phyloP scores from a whole-genome alignment of 2,329 filamentous ascomycete species.

The Nemania abortiva region DNA sequence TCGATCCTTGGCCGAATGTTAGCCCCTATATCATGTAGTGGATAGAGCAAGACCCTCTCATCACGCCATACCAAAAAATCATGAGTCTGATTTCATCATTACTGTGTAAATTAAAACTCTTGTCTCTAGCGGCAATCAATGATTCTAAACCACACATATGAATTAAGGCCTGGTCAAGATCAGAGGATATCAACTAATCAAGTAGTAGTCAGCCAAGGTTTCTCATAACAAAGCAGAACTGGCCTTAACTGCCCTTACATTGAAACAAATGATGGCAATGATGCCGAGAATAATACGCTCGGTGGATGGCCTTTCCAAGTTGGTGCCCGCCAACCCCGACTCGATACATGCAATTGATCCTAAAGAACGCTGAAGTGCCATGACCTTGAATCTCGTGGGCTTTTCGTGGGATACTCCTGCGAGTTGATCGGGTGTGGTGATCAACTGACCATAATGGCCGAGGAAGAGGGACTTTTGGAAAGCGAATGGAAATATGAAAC shows the following conservation, averaged over 20 bases:
- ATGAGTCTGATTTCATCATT: conserved; percentile 26
- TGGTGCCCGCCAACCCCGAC: conserved; percentile 13
- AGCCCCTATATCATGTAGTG: background rate
- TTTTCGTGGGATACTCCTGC: conserved; percentile 26
- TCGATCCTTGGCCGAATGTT: conserved; percentile 15
- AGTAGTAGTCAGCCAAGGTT: conserved; percentile 2
- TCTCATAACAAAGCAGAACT: conserved; percentile 1
- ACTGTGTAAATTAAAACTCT: conserved; percentile 8
- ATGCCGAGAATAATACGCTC: conserved; percentile 19
- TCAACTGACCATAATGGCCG: conserved; percentile 18
- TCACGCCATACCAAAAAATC: conserved; percentile 24
- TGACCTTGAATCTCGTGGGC: conserved; percentile 23
- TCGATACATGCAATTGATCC: conserved; percentile 22
- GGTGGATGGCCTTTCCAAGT: conserved; percentile 13
- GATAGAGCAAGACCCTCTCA: conserved; percentile 2
- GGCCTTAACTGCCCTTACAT: conserved; percentile 13
- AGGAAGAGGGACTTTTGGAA: conserved; percentile 27
- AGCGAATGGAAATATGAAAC: conserved; percentile 25
- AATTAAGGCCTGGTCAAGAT: conserved; percentile 24
- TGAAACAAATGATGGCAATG: conserved; percentile 25
- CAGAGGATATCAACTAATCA: conserved; percentile 26
- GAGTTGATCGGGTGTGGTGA: conserved; percentile 23
- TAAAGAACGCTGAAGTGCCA: conserved; percentile 24
- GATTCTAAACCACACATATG: conserved; percentile 27
- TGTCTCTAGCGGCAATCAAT: conserved; percentile 15